phyloP scores from a whole-genome alignment of 208 protist genomes.

The Kentomonas sorsogonicus region DNA sequence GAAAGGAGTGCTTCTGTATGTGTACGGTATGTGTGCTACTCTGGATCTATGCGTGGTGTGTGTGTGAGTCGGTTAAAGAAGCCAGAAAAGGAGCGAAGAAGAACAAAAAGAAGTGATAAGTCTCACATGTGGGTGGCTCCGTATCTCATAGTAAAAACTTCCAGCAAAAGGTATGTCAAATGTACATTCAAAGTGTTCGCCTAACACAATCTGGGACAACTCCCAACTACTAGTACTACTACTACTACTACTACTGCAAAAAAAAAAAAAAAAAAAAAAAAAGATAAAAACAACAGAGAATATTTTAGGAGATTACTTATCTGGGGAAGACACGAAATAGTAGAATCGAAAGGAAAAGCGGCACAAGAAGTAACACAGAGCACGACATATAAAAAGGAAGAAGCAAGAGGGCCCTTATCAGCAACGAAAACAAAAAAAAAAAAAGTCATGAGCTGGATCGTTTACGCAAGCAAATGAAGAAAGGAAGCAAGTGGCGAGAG shows the following conservation, averaged over 20 bases:
- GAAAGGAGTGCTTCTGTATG: not conserved
- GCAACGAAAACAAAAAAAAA: constrained; percentile 1
- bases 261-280: constrained; percentile 11
- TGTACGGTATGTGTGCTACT: not conserved
- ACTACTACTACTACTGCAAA: constrained; percentile 4
- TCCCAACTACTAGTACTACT: not conserved
- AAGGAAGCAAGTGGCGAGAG: constrained; percentile 4
- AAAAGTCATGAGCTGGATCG: not conserved
- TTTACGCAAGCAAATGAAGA: not conserved
- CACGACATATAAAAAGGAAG: no score
- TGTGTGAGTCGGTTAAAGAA: not conserved
- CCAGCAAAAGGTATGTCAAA: no score
- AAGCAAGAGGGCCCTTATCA: not conserved
- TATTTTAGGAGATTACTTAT: not conserved
- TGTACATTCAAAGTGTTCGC: constrained; percentile 6
- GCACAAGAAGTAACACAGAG: no score
- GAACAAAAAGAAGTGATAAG: not conserved
- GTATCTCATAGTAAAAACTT: no score
- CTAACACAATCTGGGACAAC: not conserved
- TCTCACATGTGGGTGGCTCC: not conserved
- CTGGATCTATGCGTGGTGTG: not conserved
- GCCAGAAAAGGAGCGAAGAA: not conserved
- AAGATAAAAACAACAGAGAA: not conserved
- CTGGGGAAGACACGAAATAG: not conserved
- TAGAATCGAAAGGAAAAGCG: no score